Evolutionary conservation across 2,329 filamentous ascomycete genomes (phyloP).

Genomic region (Diplodia sapinea): DNA sequence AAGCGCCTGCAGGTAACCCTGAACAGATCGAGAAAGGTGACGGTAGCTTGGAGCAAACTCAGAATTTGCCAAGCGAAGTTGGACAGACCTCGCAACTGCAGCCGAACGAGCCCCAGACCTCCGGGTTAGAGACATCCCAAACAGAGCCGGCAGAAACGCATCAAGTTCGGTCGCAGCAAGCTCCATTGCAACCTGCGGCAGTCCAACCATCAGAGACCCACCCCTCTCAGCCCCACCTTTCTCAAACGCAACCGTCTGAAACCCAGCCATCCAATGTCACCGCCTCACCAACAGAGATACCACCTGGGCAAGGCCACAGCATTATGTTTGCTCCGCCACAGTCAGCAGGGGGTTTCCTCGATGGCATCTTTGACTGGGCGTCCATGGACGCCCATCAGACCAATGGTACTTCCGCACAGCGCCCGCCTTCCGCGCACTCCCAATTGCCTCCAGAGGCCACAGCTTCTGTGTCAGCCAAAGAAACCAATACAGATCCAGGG

Average conservation of each 20-base stretch:
- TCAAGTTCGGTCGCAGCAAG: constrained; percentile 31
- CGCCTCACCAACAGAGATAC: not conserved
- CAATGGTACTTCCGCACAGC: constrained; percentile 30
- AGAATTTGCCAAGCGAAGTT: not conserved
- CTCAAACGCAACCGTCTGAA: constrained; percentile 15
- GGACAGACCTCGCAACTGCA: not conserved
- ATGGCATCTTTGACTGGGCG: constrained; percentile 48
- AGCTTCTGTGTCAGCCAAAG: constrained; percentile 55
- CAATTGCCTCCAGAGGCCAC: constrained; percentile 37
- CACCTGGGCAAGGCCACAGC: constrained; percentile 32
- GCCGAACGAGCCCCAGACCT: constrained; percentile 31
- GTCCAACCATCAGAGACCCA: constrained; percentile 12
- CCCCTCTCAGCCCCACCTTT: constrained; percentile 9
- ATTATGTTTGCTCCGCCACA: constrained; percentile 45
- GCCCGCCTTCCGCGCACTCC: constrained; percentile 18
- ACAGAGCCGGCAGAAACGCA: constrained; percentile 3
- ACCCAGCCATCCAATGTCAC: constrained; percentile 7
- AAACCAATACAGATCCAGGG: constrained; percentile 58
- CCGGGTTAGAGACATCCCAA: constrained; percentile 10
- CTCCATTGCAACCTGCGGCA: not conserved
- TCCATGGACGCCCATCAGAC: constrained; percentile 24
- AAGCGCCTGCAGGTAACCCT: not conserved
- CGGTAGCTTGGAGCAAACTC: constrained; percentile 1
- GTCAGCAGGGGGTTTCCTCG: constrained; percentile 43
- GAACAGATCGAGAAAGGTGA: not conserved